phyloP scores from a whole-genome alignment of 2,329 filamentous ascomycete genomes.

The Botrytis byssoidea region DNA sequence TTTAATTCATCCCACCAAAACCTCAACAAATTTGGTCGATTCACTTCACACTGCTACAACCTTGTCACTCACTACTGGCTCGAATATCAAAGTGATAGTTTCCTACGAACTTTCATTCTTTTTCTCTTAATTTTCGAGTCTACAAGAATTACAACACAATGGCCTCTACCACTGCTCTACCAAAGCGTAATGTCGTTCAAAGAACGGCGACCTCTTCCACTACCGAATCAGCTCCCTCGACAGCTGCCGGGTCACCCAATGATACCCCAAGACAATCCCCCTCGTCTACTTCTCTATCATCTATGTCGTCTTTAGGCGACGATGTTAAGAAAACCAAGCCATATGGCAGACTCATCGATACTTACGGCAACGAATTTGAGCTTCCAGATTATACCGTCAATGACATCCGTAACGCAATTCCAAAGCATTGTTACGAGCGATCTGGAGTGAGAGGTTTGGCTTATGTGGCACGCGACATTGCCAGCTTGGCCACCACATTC shows the following conservation, averaged over 20 bases:
- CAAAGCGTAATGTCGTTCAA: slow-evolving; percentile 29
- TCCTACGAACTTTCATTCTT: neutral
- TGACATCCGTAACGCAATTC: slow-evolving; percentile 94
- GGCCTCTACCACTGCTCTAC: slow-evolving; percentile 38
- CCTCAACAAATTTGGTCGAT: slow-evolving; percentile 16
- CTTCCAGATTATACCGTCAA: slow-evolving; percentile 97
- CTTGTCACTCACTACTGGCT: neutral
- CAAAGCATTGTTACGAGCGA: slow-evolving; percentile 93
- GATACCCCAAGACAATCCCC: slow-evolving; percentile 63
- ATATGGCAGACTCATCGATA: slow-evolving; percentile 76
- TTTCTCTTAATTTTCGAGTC: neutral
- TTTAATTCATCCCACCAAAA: slow-evolving; percentile 11
- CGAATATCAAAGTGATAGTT: neutral
- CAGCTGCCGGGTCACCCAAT: slow-evolving; percentile 55
- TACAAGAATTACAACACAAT: slow-evolving; percentile 28
- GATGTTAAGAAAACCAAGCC: slow-evolving; percentile 42
- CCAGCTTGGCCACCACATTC: slow-evolving; percentile 72
- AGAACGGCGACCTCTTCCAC: slow-evolving; percentile 35
- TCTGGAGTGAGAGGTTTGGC: slow-evolving; percentile 70
- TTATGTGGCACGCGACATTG: slow-evolving; percentile 83
- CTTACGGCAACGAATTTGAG: slow-evolving; percentile 91
- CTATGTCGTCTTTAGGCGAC: slow-evolving; percentile 66
- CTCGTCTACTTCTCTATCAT: slow-evolving; percentile 90
- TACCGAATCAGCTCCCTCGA: slow-evolving; percentile 47
- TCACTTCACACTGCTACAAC: slow-evolving; percentile 5